Evolutionary conservation across 768 basidiomycete species (phyloP).

Genomic region (Psilocybe cyanescens): DNA sequence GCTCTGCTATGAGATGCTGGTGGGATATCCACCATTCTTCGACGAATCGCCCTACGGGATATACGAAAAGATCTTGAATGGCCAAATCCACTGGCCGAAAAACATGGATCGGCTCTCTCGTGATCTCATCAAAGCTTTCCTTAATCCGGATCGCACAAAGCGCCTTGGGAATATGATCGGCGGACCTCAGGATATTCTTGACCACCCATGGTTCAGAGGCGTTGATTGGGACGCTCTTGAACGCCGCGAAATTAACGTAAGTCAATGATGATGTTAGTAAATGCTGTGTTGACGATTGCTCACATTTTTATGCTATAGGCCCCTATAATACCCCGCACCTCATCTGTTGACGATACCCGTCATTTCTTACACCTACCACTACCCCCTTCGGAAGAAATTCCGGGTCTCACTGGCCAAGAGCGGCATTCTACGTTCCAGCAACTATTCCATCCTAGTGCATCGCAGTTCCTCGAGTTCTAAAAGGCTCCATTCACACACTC

Average conservation of each 20-base stretch:
- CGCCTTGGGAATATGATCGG: conserved; percentile 93
- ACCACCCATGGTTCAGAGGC: conserved; percentile 94
- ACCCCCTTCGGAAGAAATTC: conserved; percentile 79
- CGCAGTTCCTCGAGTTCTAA: conserved; percentile 81
- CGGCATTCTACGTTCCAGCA: conserved; percentile 59
- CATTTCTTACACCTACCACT: conserved; percentile 83
- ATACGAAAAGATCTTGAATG: conserved; percentile 95
- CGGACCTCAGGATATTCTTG: conserved; percentile 88
- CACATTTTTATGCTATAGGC: conserved; percentile 53
- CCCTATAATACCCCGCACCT: conserved; percentile 83
- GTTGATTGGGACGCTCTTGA: conserved; percentile 92
- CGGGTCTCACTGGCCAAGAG: conserved; percentile 73
- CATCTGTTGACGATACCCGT: conserved; percentile 81
- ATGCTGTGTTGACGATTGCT: conserved; percentile 1
- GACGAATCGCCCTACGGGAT: conserved; percentile 98
- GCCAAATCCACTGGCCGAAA: conserved; percentile 89
- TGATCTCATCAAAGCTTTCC: conserved; percentile 85
- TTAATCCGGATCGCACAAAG: conserved; percentile 91
- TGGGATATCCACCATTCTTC: conserved; percentile 98
- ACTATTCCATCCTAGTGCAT: conserved; percentile 67
- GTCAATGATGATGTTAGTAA: conserved; percentile 25
- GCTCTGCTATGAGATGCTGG: conserved; percentile 97
- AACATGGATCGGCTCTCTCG: conserved; percentile 89
- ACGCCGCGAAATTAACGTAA: conserved; percentile 82
- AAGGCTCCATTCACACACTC: conserved; percentile 20